A percentile compares a stretch with the other conserved stretches of the same genome.
phyloP scores from a whole-genome alignment of 441 rosid genomes.

The Dalechampia spathulata region DNA sequence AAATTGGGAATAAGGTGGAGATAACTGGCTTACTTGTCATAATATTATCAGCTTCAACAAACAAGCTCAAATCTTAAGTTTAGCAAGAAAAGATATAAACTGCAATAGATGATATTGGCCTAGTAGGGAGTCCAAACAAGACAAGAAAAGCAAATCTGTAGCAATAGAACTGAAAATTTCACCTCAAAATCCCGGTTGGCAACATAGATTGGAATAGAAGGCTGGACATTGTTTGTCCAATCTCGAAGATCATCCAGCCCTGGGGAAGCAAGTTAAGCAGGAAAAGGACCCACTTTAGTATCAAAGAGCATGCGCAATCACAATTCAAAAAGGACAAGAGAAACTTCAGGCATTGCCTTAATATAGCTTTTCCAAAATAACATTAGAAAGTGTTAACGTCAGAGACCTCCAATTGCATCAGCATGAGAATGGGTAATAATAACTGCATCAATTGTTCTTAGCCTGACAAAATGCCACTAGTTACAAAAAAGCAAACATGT shows the following conservation, averaged over 20 bases:
- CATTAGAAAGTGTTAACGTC: constrained; percentile 35
- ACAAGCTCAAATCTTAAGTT: background rate
- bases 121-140: too few species aligned
- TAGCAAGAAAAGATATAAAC: background rate
- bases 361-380: constrained; percentile 5
- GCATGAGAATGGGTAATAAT: constrained; percentile 97
- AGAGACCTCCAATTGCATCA: constrained; percentile 97
- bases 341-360: constrained; percentile 1
- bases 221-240: constrained; percentile 96
- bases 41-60: background rate
- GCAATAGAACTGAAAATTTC: background rate
- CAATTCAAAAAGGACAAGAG: constrained; percentile 2
- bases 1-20: background rate
- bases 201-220: constrained; percentile 69
- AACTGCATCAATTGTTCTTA: constrained; percentile 97
- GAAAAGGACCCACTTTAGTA: constrained; percentile 15
- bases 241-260: constrained; percentile 98
- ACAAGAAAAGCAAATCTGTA: too few species aligned
- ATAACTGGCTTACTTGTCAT: background rate
- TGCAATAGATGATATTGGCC: too few species aligned
- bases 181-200: constrained; percentile 83
- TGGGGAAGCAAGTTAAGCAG: constrained; percentile 19
- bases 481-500: constrained; percentile 25
- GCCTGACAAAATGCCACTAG: constrained; percentile 68
- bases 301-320: constrained; percentile 7